phyloP scores from a whole-genome alignment of 495 filamentous ascomycete species.

The Saxophila tyrrhenica region DNA sequence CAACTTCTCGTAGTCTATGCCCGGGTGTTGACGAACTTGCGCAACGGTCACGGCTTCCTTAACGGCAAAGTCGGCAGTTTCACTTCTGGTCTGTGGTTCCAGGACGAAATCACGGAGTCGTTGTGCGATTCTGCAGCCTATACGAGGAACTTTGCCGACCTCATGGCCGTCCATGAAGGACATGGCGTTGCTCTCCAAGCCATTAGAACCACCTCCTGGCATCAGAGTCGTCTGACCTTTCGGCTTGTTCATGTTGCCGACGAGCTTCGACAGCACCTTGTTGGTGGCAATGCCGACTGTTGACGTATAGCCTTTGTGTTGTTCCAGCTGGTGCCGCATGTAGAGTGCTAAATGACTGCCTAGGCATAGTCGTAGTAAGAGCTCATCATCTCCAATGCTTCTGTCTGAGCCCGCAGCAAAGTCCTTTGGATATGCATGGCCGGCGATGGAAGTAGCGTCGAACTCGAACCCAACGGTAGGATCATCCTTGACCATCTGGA shows the following conservation, averaged over 20 bases:
- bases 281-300: conserved; percentile 81
- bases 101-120: conserved; percentile 54
- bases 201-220: conserved; percentile 35
- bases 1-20: conserved; percentile 48
- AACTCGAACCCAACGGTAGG: conserved; percentile 70
- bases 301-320: conserved; percentile 71
- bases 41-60: conserved; percentile 51
- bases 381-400: neutral
- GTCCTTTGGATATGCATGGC: conserved; percentile 42
- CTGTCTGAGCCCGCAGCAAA: neutral
- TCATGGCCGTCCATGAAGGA: conserved; percentile 64
- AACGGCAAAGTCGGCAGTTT: conserved; percentile 34
- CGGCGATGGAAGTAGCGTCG: conserved; percentile 53
- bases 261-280: conserved; percentile 75
- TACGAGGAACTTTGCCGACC: conserved; percentile 74
- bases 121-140: conserved; percentile 68
- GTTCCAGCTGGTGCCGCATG: conserved; percentile 58
- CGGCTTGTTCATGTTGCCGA: conserved; percentile 75
- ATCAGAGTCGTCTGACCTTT: conserved; percentile 74
- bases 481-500: conserved; percentile 62
- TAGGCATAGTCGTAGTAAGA: conserved; percentile 25
- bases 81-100: conserved; percentile 32
- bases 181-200: conserved; percentile 40
- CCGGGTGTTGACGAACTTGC: conserved; percentile 49
- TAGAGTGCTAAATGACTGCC: conserved; percentile 58